Conservation (phyloP, 768 basidiomycete species). For the Chalciporus sphaerocephalus region DNA sequence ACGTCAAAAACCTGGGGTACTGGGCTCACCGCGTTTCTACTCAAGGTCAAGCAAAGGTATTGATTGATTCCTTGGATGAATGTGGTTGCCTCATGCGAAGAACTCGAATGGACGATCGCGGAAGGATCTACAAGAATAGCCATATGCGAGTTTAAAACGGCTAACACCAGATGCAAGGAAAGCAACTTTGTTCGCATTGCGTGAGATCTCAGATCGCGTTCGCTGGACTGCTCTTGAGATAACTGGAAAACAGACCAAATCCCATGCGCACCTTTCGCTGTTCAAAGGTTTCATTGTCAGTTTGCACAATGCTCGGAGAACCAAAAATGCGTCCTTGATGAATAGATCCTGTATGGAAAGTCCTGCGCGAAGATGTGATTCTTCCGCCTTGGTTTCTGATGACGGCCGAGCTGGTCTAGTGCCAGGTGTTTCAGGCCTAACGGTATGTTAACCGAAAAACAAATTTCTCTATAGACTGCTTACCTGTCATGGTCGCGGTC, state of each 20-base stretch:
- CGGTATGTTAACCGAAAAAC: constrained; percentile 2
- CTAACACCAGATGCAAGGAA: constrained; percentile 89
- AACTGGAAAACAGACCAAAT: neutral
- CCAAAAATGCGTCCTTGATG: constrained; percentile 96
- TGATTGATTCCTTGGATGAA: constrained; percentile 95
- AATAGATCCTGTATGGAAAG: constrained; percentile 83
- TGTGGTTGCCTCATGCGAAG: constrained; percentile 79
- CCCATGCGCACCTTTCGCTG: constrained; percentile 72
- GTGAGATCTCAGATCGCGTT: constrained; percentile 93
- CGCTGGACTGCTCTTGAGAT: constrained; percentile 45
- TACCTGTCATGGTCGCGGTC: constrained; percentile 18
- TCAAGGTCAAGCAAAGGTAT: constrained; percentile 88
- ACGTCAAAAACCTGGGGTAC: constrained; percentile 97
- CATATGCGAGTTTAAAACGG: constrained; percentile 89
- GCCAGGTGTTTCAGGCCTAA: constrained; percentile 12
- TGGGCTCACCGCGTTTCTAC: constrained; percentile 91
- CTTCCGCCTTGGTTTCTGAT: constrained; percentile 16
- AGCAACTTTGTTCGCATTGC: constrained; percentile 96
- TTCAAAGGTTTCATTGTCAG: constrained; percentile 96
- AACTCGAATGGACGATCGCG: constrained; percentile 89
- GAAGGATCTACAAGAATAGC: constrained; percentile 81
- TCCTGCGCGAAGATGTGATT: constrained; percentile 33
- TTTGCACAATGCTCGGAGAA: constrained; percentile 95
- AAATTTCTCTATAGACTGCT: constrained; percentile 4
- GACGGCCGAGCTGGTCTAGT: constrained; percentile 23